phyloP scores from a whole-genome alignment of 495 filamentous ascomycete genomes.

The Annulohypoxylon bovei region DNA sequence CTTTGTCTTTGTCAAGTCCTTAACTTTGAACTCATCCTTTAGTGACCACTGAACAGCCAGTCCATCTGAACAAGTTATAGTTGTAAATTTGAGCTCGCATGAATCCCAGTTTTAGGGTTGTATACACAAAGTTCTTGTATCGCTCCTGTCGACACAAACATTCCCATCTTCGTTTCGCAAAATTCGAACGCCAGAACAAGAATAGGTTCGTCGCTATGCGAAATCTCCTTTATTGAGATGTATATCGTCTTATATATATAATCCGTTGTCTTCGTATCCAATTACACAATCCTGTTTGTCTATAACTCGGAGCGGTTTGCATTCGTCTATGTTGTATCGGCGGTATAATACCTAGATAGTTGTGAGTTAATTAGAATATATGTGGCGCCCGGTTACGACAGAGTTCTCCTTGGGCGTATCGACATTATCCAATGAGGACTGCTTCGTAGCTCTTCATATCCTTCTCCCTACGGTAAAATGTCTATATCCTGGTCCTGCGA shows the following conservation, averaged over 20 bases:
- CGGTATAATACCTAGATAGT: neutral
- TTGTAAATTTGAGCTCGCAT: too few species aligned
- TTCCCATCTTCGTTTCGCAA: neutral
- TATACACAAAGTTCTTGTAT: too few species aligned
- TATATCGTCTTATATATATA: neutral
- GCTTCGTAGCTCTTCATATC: neutral
- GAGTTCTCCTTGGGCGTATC: neutral
- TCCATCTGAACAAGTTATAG: too few species aligned
- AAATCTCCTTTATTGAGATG: neutral
- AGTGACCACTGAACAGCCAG: neutral
- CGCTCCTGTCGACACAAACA: too few species aligned
- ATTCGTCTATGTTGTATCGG: neutral
- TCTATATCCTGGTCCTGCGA: neutral
- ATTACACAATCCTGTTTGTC: neutral
- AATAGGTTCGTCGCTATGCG: neutral
- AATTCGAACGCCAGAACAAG: neutral
- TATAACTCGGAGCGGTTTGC: neutral
- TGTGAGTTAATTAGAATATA: neutral
- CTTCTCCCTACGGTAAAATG: too few species aligned
- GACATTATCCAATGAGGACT: neutral
- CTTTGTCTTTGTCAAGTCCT: neutral
- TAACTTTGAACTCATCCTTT: neutral
- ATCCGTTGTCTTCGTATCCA: neutral
- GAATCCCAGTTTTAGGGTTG: too few species aligned
- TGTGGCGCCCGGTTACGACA: neutral